These are phyloP conservation scores for Glebionis coronaria DNA, from an alignment of 129 eudicot genomes.

Conservation along the genomic window DNA sequence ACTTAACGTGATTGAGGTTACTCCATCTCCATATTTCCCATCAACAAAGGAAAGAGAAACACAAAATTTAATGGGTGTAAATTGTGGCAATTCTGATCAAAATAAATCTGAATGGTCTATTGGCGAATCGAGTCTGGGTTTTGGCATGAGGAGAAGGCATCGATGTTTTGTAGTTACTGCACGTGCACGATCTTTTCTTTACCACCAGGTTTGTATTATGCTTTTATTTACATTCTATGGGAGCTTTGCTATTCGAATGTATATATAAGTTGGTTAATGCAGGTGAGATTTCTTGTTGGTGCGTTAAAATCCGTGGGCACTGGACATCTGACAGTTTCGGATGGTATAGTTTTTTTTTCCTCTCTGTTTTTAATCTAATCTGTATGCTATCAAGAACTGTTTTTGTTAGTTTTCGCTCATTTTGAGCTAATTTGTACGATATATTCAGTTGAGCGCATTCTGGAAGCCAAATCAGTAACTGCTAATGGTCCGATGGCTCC, in stretches of 20 bases:
- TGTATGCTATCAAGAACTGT: not conserved
- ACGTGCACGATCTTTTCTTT: constrained; percentile 85
- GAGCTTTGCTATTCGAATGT: not conserved
- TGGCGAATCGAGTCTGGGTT: constrained; percentile 41
- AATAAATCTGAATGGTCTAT: constrained; percentile 22
- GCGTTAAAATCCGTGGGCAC: constrained; percentile 90
- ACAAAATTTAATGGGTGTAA: constrained; percentile 23
- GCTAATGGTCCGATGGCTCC: constrained; percentile 97
- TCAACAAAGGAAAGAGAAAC: constrained; percentile 44
- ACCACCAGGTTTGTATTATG: constrained; percentile 71
- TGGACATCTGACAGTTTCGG: constrained; percentile 66
- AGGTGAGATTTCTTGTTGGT: constrained; percentile 95
- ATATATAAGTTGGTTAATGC: constrained; percentile 14
- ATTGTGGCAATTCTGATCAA: constrained; percentile 19
- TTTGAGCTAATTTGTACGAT: not conserved
- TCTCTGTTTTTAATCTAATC: not conserved
- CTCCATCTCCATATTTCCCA: constrained; percentile 68
- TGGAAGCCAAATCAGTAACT: constrained; percentile 68
- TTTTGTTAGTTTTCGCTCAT: not conserved
- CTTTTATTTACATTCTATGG: not conserved
- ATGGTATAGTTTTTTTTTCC: constrained; percentile 46
- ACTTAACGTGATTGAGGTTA: constrained; percentile 67
- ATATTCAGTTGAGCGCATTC: constrained; percentile 68
- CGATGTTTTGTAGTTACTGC: constrained; percentile 89
- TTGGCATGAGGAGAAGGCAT: constrained; percentile 75